Percentiles rank a stretch among this genome's conserved stretches.
Evolutionary conservation across 139 green algal genomes (phyloP).

Genomic region (Micractinium conductrix): DNA sequence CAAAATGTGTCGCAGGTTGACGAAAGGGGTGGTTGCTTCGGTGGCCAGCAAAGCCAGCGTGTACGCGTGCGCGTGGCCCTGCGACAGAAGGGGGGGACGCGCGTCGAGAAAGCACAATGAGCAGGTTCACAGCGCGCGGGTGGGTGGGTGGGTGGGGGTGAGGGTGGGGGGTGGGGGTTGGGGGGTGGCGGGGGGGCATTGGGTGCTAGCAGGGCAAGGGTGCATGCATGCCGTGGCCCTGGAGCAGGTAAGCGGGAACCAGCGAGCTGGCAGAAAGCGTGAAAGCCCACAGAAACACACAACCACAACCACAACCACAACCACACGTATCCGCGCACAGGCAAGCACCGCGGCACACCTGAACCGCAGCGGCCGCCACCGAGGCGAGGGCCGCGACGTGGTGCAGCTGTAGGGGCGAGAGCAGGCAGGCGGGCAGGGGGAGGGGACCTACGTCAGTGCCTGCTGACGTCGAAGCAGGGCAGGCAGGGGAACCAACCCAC

Average conservation of each 20-base stretch:
- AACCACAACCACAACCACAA: neutral
- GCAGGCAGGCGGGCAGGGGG: too few relatives aligned
- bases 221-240: slow-evolving; percentile 47
- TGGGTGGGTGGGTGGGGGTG: neutral
- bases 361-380: slow-evolving; percentile 14
- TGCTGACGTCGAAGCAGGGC: too few relatives aligned
- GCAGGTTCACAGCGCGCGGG: neutral
- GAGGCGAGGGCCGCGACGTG: slow-evolving; percentile 51
- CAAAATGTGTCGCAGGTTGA: slow-evolving; percentile 51
- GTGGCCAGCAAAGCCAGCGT: slow-evolving; percentile 50
- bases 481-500: too few relatives aligned
- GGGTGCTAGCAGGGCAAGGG: slow-evolving; percentile 46
- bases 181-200: too few relatives aligned
- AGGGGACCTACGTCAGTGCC: too few relatives aligned
- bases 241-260: too few relatives aligned
- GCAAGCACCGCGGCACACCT: neutral
- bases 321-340: too few relatives aligned
- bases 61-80: slow-evolving; percentile 49
- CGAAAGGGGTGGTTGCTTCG: slow-evolving; percentile 55
- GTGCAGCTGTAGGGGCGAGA: too few relatives aligned
- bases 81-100: too few relatives aligned
- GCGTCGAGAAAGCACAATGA: neutral
- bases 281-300: neutral
- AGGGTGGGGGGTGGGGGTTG: slow-evolving; percentile 48
- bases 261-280: too few relatives aligned